phyloP scores from a whole-genome alignment of 768 basidiomycete species.

The Mycena polygramma region DNA sequence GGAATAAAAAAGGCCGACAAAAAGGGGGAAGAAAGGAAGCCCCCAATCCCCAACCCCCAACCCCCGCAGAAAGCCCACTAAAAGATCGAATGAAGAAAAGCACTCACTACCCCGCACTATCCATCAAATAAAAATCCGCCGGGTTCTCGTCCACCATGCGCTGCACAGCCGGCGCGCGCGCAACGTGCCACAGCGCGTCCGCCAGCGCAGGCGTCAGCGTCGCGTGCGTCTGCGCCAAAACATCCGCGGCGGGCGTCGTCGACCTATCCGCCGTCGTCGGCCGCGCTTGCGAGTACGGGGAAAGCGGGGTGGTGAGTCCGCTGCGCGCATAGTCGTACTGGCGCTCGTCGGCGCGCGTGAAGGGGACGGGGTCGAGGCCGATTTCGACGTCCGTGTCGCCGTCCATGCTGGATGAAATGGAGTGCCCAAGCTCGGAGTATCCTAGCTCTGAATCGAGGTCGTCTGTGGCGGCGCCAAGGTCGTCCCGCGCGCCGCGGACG shows the following conservation, averaged over 20 bases:
- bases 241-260: constrained; percentile 6
- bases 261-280: constrained; percentile 7
- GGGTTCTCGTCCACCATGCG: constrained; percentile 46
- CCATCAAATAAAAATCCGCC: constrained; percentile 84
- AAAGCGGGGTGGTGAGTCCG: no score
- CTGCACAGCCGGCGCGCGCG: constrained; percentile 60
- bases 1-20: neutral
- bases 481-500: no score
- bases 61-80: no score
- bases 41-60: no score
- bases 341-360: constrained; percentile 9
- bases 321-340: neutral
- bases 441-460: no score
- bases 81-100: constrained; percentile 27
- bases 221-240: constrained; percentile 58
- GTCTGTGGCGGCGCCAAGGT: no score
- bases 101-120: constrained; percentile 51
- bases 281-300: neutral
- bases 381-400: neutral
- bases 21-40: neutral
- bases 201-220: constrained; percentile 59
- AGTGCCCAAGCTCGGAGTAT: no score
- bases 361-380: constrained; percentile 33
- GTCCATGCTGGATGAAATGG: neutral
- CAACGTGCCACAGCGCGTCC: constrained; percentile 62